A percentile compares a stretch with the other conserved stretches of the same genome.
Conservation (phyloP, 495 filamentous ascomycete genomes). For the Tuber microsphaerosporum region DNA sequence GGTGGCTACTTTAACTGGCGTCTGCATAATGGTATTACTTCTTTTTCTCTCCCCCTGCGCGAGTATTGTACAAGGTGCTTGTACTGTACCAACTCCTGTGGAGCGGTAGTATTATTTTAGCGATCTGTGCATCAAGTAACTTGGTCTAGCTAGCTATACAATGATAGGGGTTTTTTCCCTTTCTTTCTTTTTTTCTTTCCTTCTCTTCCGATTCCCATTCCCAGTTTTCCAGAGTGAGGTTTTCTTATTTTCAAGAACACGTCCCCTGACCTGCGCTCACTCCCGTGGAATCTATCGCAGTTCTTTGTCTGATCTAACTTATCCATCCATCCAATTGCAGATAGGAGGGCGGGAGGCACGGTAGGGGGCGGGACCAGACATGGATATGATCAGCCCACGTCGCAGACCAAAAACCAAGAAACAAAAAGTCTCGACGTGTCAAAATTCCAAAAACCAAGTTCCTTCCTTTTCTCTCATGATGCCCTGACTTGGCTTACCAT, state of each 20-base stretch:
- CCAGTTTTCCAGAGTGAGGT: neutral
- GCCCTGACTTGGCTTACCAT: neutral
- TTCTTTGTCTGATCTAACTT: neutral
- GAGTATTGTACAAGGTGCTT: neutral
- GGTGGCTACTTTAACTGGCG: neutral
- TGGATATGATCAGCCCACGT: neutral
- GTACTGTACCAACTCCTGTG: neutral
- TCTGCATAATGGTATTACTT: neutral
- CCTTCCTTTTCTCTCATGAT: neutral
- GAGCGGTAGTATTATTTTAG: neutral
- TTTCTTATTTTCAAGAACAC: neutral
- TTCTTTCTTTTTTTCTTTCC: neutral
- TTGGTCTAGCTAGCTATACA: conserved; percentile 1
- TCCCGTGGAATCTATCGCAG: neutral
- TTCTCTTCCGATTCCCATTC: neutral
- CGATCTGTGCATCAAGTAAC: neutral
- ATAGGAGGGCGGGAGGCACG: neutral
- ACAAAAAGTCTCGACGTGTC: neutral
- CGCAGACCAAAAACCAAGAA: neutral
- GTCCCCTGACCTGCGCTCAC: neutral
- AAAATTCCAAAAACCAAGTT: neutral
- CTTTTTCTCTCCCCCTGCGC: neutral
- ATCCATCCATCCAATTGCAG: neutral
- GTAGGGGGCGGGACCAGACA: neutral
- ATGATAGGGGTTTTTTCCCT: neutral